Evolutionary conservation across 1,284 basidiomycete species (phyloP), one percentile per base, ranked within the genome.

Genomic region (Apiotrichum brassicae): DNA sequence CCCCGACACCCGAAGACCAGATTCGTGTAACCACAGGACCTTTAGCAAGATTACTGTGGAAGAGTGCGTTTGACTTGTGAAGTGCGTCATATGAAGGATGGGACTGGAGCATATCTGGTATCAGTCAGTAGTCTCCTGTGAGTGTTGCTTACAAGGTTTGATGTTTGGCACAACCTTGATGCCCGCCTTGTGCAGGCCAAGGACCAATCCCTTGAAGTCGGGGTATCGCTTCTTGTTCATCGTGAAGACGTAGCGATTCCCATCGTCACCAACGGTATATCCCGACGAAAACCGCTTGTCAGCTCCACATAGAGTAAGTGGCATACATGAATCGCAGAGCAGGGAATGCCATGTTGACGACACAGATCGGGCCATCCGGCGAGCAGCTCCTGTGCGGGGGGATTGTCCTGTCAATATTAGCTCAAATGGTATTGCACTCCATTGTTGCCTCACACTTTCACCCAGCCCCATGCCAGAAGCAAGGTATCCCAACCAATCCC

Each of bases 141-240:
- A 11, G 16, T 6, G 16, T 12, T 1, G 54, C 64, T 41, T 34
- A 65, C 62, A 72, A 4, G 74, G 73, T 60, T 75, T 75, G 63
- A 75, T 71, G 59, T 75, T 75, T 16, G 73, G 72, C 0, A 67
- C 66, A 36, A 75, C 66, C 59, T 73, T 74, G 56, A 76, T 73
- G 25, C 74, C 75, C 2, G 64, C 63, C 41, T 61, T 57, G 57
- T 76, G 75, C 52, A 74, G 73, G 32, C 57, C 62, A 9, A 47
- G 59, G 34, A 72, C 64, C 57, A 76, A 68, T 11, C 63, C 70
- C 39, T 62, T 64, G 58, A 76, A 76, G 57, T 75, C 72, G 9
- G 75, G 75, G 58, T 75, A 76, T 38, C 75, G 61, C 42, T 63
- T 58, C 39, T 56, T 69, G 63, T 75, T 74, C 68, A 74, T 72